These are phyloP conservation scores for Cyamopsis tetragonoloba DNA, from an alignment of 306 rosid genomes.

Conservation along the genomic window DNA sequence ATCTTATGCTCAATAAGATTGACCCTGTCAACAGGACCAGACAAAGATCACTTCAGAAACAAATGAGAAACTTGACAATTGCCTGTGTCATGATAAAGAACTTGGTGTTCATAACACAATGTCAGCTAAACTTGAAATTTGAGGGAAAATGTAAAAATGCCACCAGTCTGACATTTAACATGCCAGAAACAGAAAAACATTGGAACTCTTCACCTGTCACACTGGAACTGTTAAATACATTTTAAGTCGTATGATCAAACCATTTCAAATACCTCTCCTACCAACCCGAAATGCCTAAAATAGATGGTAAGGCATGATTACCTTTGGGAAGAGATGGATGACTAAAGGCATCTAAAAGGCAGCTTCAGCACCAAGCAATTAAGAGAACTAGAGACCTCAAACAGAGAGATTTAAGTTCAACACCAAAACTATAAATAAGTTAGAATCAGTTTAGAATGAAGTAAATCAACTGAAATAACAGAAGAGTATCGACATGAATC, in stretches of 20 bases:
- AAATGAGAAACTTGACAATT: constrained; percentile 33
- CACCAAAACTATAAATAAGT: constrained; percentile 39
- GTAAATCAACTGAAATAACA: constrained; percentile 24
- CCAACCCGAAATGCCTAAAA: constrained; percentile 52
- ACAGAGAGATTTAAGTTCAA: constrained; percentile 23
- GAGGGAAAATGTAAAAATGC: constrained; percentile 19
- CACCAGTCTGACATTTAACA: constrained; percentile 16
- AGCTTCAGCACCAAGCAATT: constrained; percentile 44
- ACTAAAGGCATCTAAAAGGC: constrained; percentile 33
- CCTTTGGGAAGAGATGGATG: constrained; percentile 40
- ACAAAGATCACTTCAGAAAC: constrained; percentile 47
- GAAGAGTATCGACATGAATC: constrained; percentile 37
- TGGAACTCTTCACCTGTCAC: constrained; percentile 54
- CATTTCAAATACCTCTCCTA: constrained; percentile 9
- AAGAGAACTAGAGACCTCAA: constrained; percentile 38
- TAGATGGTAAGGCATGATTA: constrained; percentile 38
- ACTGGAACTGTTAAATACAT: constrained; percentile 41
- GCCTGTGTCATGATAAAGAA: constrained; percentile 48
- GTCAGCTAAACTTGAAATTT: constrained; percentile 31
- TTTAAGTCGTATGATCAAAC: constrained; percentile 16
- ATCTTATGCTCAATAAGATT: constrained; percentile 31
- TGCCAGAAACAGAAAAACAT: constrained; percentile 22
- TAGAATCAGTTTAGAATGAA: constrained; percentile 39
- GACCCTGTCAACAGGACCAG: constrained; percentile 29
- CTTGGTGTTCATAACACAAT: constrained; percentile 35